These are phyloP conservation scores for Lodderomyces jiufengensis DNA, from an alignment of 1,139 yeast species.

Conservation along the genomic window DNA sequence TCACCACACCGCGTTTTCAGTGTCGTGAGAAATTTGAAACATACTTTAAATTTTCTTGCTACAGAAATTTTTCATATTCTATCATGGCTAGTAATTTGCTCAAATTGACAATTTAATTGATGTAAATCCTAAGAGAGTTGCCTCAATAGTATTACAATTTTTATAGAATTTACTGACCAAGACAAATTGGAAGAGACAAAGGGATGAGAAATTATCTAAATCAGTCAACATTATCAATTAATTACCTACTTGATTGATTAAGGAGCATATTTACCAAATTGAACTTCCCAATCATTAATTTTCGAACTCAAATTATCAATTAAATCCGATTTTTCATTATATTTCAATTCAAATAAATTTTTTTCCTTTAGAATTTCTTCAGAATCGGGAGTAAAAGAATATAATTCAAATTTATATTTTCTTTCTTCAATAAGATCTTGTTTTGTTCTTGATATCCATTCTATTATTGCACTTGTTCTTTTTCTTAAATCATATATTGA, in stretches of 20 bases:
- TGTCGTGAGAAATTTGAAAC: no score
- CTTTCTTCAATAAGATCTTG: slow-evolving; percentile 74
- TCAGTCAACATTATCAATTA: no score
- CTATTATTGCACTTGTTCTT: slow-evolving; percentile 84
- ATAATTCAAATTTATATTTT: slow-evolving; percentile 47
- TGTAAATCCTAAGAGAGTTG: no score
- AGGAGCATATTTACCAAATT: slow-evolving; percentile 57
- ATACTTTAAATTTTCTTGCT: no score
- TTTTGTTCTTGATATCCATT: slow-evolving; percentile 84
- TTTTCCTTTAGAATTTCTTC: slow-evolving; percentile 29
- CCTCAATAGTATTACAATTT: no score
- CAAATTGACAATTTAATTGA: no score
- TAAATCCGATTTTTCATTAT: slow-evolving; percentile 55
- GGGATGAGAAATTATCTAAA: no score
- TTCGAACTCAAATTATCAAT: slow-evolving; percentile 71
- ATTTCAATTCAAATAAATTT: slow-evolving; percentile 36
- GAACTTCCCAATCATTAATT: slow-evolving; percentile 73
- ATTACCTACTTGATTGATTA: slow-evolving; percentile 10
- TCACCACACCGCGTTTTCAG: no score
- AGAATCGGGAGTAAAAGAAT: slow-evolving; percentile 19
- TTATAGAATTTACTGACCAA: no score
- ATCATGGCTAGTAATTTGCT: no score
- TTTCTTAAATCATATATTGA: slow-evolving; percentile 79
- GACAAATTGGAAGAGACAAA: no score
- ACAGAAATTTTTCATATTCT: no score